Percentiles rank a stretch among this genome's conserved stretches.
phyloP scores from a whole-genome alignment of 192 early-diverging fungal genomes.

The Entophlyctis luteolus region DNA sequence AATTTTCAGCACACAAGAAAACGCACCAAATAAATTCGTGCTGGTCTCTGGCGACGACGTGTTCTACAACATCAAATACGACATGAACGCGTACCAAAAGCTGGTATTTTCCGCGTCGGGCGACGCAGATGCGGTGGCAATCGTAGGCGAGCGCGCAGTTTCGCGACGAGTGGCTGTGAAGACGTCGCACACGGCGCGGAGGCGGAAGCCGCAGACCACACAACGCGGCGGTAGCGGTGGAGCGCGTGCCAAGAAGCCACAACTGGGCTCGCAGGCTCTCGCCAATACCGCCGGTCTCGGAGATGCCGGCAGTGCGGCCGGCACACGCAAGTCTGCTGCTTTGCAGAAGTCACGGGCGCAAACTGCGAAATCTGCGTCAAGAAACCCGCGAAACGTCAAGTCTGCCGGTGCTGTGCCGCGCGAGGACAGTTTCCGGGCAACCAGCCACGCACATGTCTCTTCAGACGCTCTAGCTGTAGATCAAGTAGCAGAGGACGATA shows the following conservation, averaged over 20 bases:
- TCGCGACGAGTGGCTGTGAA: not conserved
- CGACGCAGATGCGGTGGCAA: not conserved
- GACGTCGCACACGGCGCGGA: not conserved
- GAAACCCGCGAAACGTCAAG: not conserved
- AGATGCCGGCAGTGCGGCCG: no score
- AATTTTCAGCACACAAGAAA: not conserved
- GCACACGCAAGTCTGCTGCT: no score
- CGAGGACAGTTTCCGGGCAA: no score
- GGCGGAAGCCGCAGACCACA: not conserved
- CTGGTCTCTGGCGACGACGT: conserved; percentile 44
- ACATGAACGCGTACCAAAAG: conserved; percentile 33
- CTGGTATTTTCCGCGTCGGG: not conserved
- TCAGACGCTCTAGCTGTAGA: no score
- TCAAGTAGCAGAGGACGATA: not conserved
- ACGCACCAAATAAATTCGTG: conserved; percentile 33
- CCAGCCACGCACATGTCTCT: no score
- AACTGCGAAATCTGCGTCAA: no score
- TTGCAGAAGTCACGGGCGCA: no score
- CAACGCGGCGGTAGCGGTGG: not conserved
- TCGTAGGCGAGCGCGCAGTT: not conserved
- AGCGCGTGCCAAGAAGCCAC: no score
- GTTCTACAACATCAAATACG: conserved; percentile 41
- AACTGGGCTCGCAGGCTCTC: no score
- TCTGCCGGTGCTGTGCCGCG: not conserved
- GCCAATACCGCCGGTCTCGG: no score